These are phyloP conservation scores for Quercus dentata DNA, from an alignment of 306 rosid genomes.

Conservation along the genomic window DNA sequence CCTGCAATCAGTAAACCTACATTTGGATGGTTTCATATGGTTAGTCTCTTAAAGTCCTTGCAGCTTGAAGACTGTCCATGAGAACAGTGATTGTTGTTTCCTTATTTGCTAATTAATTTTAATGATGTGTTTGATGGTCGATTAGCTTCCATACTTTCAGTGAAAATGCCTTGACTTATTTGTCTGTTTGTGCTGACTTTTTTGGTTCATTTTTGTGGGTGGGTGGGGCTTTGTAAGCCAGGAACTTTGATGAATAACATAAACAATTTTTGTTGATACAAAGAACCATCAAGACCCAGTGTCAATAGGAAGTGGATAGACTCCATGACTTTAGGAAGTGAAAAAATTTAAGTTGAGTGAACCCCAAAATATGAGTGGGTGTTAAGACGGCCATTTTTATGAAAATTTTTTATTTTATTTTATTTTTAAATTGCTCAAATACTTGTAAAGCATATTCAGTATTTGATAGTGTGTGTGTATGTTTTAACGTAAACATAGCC, in stretches of 20 bases:
- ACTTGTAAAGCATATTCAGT: not conserved
- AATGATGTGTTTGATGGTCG: not conserved
- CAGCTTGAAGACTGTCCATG: slow-evolving; percentile 14
- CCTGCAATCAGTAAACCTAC: slow-evolving; percentile 66
- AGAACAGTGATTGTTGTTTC: not conserved
- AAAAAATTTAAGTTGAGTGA: not conserved
- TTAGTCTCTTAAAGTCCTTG: slow-evolving; percentile 28
- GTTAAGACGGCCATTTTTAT: no score
- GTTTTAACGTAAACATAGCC: not conserved
- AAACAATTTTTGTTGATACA: not conserved
- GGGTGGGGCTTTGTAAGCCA: not conserved
- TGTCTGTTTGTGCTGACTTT: not conserved
- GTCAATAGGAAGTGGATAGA: not conserved
- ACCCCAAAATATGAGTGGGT: not conserved
- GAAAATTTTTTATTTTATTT: not conserved
- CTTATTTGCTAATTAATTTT: not conserved
- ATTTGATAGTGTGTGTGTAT: not conserved
- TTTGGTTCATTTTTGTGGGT: not conserved
- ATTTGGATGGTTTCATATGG: slow-evolving; percentile 82
- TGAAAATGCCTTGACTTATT: not conserved
- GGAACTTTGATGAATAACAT: not conserved
- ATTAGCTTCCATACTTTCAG: not conserved
- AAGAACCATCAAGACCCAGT: not conserved
- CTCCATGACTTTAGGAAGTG: no score
- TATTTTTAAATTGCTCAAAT: not conserved